Evolutionary conservation across 768 basidiomycete species (phyloP), one percentile per base, ranked within the genome.

Genomic region (Tulasnella sp.): DNA sequence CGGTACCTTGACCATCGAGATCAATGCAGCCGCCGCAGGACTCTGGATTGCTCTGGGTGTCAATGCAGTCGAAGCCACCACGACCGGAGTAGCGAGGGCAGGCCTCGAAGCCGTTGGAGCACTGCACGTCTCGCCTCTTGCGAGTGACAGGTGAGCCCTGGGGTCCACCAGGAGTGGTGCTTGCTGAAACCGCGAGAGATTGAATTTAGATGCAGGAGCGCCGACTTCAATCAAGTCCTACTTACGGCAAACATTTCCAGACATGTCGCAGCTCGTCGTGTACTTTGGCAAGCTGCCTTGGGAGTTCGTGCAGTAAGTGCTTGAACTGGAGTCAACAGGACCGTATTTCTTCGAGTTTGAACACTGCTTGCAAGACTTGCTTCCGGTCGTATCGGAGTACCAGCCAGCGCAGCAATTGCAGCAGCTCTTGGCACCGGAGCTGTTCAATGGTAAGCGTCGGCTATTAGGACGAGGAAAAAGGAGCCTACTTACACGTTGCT

Each of bases 1-100:
- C 88, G 22, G 20, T 18, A 46, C 72, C 80, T 18, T 74, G 60
- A 40, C 72, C 80, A 0, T 78, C 81, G 4, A 50, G 48, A n/a
- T n/a, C 72, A 8, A 80, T 8, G 72, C 79, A 80, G 24, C 79
- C 79, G 18, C 79, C 79, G 46, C 79, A 80, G 37, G 69, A 73
- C 31, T 80, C 79, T 1, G 74, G 44, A 60, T 80, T 72, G 42
- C 28, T 74, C 31, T 46, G 37, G 50, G 46, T 75, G 72, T 80
- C 72, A 22, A 80, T 37, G 44, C 79, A 80, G 3, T 80, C 79
- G 42, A 75, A 80, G 44, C 79, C 79, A 22, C 79, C 79, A 12
- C 37, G 31, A 14, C 79, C 79, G 28, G 72, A 31, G 37, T 22
- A 75, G 14, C 34, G 79, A n/a, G 72, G 20, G 50, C 79, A 75